Evolutionary conservation across 371 early-diverging fungal genomes (phyloP).

Genomic region (Batkoa obscura): DNA sequence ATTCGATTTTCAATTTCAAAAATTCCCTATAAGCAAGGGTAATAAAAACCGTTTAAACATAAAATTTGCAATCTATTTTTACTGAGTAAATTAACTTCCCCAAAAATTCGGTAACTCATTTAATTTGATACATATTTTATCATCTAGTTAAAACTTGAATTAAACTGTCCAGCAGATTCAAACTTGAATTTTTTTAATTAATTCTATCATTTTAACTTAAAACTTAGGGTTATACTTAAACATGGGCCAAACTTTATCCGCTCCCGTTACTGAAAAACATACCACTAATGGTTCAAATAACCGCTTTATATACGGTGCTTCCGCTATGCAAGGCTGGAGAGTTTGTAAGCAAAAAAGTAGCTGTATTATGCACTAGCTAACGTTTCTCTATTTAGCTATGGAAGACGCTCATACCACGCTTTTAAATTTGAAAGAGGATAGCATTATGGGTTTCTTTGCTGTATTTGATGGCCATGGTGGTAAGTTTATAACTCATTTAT

Average conservation of each 20-base stretch:
- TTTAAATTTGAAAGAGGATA: constrained; percentile 30
- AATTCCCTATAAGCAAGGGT: too few relatives aligned
- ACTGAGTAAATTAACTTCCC: too few relatives aligned
- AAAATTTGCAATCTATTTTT: too few relatives aligned
- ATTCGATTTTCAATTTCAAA: too few relatives aligned
- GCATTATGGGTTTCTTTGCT: constrained; percentile 56
- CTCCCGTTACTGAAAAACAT: constrained; percentile 80
- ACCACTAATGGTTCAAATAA: constrained; percentile 47
- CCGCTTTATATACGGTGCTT: constrained; percentile 60
- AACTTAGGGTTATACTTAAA: too few relatives aligned
- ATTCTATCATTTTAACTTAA: too few relatives aligned
- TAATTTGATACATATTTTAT: too few relatives aligned
- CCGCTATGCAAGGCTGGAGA: constrained; percentile 96
- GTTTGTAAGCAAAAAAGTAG: constrained; percentile 42
- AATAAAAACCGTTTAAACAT: too few relatives aligned
- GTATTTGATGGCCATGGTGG: constrained; percentile 96
- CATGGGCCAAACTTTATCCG: constrained; percentile 92
- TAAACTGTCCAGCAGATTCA: too few relatives aligned
- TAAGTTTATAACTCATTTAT: constrained; percentile 9
- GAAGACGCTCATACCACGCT: constrained; percentile 90
- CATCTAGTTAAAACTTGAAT: too few relatives aligned
- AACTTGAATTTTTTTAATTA: too few relatives aligned
- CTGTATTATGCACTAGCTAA: not conserved
- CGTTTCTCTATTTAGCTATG: constrained; percentile 45
- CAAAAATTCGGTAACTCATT: too few relatives aligned